These are phyloP conservation scores for Kwoniella europaea DNA, from an alignment of 768 basidiomycete species.

Conservation along the genomic window DNA sequence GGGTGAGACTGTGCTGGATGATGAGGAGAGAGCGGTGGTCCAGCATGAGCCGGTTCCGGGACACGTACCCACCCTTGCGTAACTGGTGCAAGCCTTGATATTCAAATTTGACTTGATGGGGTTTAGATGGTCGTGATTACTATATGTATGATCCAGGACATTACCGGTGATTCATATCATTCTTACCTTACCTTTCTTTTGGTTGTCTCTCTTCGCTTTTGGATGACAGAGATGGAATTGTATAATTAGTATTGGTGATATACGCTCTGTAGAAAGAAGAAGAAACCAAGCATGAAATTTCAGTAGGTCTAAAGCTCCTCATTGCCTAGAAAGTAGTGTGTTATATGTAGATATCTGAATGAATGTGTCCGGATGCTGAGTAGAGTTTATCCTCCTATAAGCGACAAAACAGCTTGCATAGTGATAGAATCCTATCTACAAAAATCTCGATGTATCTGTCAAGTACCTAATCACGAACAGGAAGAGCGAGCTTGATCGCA, in stretches of 20 bases:
- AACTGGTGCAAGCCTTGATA: neutral
- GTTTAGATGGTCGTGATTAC: no score
- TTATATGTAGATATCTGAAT: no score
- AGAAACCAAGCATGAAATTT: no score
- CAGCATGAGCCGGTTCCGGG: conserved; percentile 12
- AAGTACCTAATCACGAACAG: neutral
- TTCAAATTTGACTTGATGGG: no score
- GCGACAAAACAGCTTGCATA: no score
- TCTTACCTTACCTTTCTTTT: neutral
- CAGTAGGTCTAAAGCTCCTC: no score
- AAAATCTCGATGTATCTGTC: neutral
- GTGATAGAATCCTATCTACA: no score
- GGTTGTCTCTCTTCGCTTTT: neutral
- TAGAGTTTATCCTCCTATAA: no score
- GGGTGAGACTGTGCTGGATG: conserved; percentile 4
- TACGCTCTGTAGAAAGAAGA: no score
- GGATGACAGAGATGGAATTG: neutral
- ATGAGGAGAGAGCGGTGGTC: conserved; percentile 5
- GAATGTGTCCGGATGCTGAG: no score
- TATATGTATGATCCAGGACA: no score
- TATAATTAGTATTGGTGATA: neutral
- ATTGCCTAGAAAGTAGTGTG: no score
- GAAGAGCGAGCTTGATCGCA: conserved; percentile 25
- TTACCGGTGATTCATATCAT: neutral
- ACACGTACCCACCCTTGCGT: conserved; percentile 13